phyloP scores from a whole-genome alignment of 2,329 filamentous ascomycete genomes.

The Colletotrichum australisinense region DNA sequence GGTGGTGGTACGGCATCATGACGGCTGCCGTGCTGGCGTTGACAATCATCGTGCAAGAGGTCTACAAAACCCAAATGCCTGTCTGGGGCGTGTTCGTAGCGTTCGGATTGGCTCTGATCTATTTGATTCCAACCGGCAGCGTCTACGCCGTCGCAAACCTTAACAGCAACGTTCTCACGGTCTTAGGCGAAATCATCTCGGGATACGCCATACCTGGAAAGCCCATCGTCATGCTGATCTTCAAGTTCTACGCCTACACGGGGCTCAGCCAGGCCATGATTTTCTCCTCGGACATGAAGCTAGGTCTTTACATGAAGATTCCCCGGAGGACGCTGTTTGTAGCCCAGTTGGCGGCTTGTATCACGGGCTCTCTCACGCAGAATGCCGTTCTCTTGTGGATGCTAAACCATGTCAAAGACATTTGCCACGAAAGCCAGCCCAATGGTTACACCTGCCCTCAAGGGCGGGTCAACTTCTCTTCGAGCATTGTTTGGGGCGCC shows the following conservation, averaged over 20 bases:
- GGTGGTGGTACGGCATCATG: constrained; percentile 52
- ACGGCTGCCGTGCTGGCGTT: constrained; percentile 46
- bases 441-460: constrained; percentile 61
- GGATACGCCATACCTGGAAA: constrained; percentile 61
- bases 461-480: constrained; percentile 60
- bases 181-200: constrained; percentile 26
- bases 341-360: constrained; percentile 68
- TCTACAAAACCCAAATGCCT: constrained; percentile 65
- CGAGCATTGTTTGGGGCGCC: constrained; percentile 62
- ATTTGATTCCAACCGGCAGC: constrained; percentile 65
- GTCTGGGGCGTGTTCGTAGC: constrained; percentile 66
- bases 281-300: constrained; percentile 62
- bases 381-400: constrained; percentile 46
- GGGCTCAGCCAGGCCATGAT: constrained; percentile 48
- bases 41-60: constrained; percentile 52
- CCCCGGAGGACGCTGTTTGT: constrained; percentile 70
- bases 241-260: constrained; percentile 50
- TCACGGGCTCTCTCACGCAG: constrained; percentile 59
- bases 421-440: constrained; percentile 53
- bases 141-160: constrained; percentile 56
- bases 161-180: constrained; percentile 55
- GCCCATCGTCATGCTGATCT: constrained; percentile 51
- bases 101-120: constrained; percentile 52
- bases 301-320: constrained; percentile 64
- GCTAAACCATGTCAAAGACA: constrained; percentile 49